Base-by-base conservation (phyloP, 2,329 filamentous ascomycete genomes). In the Annulohypoxylon truncatum region DNA sequence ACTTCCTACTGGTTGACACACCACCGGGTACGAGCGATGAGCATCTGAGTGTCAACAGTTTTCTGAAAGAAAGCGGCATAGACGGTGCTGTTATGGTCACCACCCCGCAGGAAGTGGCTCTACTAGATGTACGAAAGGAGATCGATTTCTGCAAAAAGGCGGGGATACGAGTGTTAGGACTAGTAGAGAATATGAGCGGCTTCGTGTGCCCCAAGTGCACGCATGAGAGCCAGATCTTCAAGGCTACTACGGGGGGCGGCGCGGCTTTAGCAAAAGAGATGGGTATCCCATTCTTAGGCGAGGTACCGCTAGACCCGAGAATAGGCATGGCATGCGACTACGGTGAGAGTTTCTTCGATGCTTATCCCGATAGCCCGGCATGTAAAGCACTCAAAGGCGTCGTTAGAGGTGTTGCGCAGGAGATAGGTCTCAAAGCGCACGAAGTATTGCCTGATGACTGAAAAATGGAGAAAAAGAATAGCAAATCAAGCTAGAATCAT, bases 81-180 rank as follows among this genome's bases (percentile, higher is more conserved):
- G 94, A 97, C 76, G 96, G 96, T 15, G 96, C 96, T 0, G 91
- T 99, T 6, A 84, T 99, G 60, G 91, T 99, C 28, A 96, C 94
- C 0, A 99, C 96, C 4, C 96, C 96, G 1, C 96, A 99, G 78
- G 96, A 99, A 80, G 93, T 98, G 15, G 88, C 91, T 1, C 83
- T 99, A 57, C 84, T 99, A 46, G 96, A 99, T 77, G 96, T 99
- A 10, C 85, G 96, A 71, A 98, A 97, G 81, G 96, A 99, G 80
- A 95, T 99, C 63, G 95, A 99, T 76, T 99, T 99, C 76, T 99
- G 96, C 80, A 86, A 90, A 63, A 99, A 99, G 81, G 96, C 96
- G 0, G 93, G 92, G 3, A 98, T 99, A 71, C 87, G 85, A 50
- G 88, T 99, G 5, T 79, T 99, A 2, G 96, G 96, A 0, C 83